Evolutionary conservation across 169 alveolate genomes (phyloP).

Genomic region (Plasmodium billcollinsi): DNA sequence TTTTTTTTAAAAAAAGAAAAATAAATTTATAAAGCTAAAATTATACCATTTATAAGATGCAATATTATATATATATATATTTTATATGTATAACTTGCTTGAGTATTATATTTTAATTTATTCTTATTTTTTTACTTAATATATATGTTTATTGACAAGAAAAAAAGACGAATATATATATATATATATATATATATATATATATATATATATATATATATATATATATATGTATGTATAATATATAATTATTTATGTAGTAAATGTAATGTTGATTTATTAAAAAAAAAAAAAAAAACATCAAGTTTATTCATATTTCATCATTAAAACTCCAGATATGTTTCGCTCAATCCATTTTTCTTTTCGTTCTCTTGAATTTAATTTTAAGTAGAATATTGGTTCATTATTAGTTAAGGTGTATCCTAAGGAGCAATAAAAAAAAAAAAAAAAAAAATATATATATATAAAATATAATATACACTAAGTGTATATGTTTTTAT

Average conservation of each 20-base stretch:
- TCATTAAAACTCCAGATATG: conserved; percentile 57
- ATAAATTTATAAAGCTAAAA: too few species aligned
- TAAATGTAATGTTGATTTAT: background rate
- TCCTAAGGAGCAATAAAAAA: conserved; percentile 8
- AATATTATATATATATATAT: too few species aligned
- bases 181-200: too few species aligned
- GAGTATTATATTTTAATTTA: too few species aligned
- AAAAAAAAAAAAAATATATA: background rate
- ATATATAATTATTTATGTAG: background rate
- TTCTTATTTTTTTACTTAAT: too few species aligned
- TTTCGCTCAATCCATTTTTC: conserved; percentile 73
- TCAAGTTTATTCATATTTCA: conserved; percentile 11
- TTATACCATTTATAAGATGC: too few species aligned
- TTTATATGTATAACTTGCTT: too few species aligned
- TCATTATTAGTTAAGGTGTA: conserved; percentile 28
- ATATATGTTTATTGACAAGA: too few species aligned
- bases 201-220: too few species aligned
- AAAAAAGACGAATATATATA: too few species aligned
- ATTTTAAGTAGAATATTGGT: conserved; percentile 60
- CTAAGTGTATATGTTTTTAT: background rate
- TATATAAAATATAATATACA: background rate
- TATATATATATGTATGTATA: too few species aligned
- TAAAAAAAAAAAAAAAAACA: background rate
- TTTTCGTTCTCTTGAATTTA: conserved; percentile 56
- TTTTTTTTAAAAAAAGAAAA: too few species aligned